phyloP scores from a whole-genome alignment of 768 basidiomycete genomes.

The Chlorophyllum brunneum region DNA sequence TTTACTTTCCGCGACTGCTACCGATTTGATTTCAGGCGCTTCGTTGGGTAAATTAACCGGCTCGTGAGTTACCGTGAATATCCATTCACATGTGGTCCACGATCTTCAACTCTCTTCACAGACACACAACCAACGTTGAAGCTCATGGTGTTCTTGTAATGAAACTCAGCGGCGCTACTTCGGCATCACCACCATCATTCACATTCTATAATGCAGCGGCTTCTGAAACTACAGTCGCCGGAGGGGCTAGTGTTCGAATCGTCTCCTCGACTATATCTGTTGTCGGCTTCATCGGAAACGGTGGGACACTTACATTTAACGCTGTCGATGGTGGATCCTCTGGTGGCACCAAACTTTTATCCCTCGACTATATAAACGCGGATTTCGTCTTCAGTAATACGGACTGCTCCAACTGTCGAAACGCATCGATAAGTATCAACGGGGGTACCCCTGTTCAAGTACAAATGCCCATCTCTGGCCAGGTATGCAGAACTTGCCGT shows the following conservation, averaged over 20 bases:
- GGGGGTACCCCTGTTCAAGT: constrained; percentile 37
- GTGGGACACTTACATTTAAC: constrained; percentile 39
- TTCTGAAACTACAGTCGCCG: constrained; percentile 29
- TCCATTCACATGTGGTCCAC: neutral
- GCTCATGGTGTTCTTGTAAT: constrained; percentile 34
- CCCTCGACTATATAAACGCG: constrained; percentile 46
- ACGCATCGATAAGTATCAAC: constrained; percentile 43
- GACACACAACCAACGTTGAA: constrained; percentile 32
- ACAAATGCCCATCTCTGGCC: constrained; percentile 45
- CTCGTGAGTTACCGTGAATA: constrained; percentile 25
- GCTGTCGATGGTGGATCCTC: constrained; percentile 36
- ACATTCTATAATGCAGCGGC: constrained; percentile 34
- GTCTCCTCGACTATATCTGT: constrained; percentile 34
- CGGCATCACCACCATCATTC: constrained; percentile 24
- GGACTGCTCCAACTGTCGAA: constrained; percentile 46
- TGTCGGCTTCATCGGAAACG: constrained; percentile 39
- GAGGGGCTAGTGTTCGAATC: constrained; percentile 32
- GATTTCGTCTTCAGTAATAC: constrained; percentile 40
- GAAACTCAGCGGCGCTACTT: constrained; percentile 29
- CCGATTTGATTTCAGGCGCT: constrained; percentile 35
- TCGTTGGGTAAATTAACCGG: constrained; percentile 32
- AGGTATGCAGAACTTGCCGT: constrained; percentile 26
- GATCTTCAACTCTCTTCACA: constrained; percentile 14
- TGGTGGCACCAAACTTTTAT: constrained; percentile 40
- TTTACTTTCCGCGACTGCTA: constrained; percentile 34